Evolutionary conservation across 139 green algal species (phyloP).

Genomic region (Picochlorum costavermella): DNA sequence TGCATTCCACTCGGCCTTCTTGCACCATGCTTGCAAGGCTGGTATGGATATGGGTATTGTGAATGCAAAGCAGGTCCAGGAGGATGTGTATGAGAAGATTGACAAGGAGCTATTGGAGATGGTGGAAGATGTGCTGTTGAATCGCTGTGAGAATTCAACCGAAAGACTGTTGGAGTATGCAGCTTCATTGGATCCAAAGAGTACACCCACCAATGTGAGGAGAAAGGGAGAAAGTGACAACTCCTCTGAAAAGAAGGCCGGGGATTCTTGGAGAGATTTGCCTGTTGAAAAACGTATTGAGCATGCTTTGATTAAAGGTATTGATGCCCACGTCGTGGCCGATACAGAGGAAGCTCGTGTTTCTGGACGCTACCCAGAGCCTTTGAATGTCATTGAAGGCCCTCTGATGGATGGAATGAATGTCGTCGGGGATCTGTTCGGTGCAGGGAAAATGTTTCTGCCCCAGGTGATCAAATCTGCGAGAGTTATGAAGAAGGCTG

Average conservation of each 20-base stretch:
- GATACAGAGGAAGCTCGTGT: constrained; percentile 89
- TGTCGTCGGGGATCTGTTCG: constrained; percentile 96
- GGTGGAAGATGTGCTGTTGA: constrained; percentile 97
- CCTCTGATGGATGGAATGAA: constrained; percentile 99
- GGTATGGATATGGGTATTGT: constrained; percentile 99
- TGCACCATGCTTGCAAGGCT: constrained; percentile 85
- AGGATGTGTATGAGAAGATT: constrained; percentile 93
- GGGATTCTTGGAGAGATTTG: constrained; percentile 69
- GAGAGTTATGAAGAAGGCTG: constrained; percentile 97
- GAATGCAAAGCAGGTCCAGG: constrained; percentile 83
- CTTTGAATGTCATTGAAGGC: constrained; percentile 93
- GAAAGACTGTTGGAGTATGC: constrained; percentile 93
- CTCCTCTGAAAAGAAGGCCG: background rate
- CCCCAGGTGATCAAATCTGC: constrained; percentile 98
- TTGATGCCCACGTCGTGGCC: constrained; percentile 85
- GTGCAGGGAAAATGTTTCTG: constrained; percentile 98
- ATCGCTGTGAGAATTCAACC: constrained; percentile 91
- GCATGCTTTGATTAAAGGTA: constrained; percentile 93
- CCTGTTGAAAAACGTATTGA: constrained; percentile 79
- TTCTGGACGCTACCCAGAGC: constrained; percentile 56
- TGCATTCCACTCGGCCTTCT: constrained; percentile 88
- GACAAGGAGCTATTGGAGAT: constrained; percentile 95
- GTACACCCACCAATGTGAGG: constrained; percentile 72
- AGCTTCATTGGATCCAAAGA: constrained; percentile 84
- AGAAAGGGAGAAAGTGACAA: constrained; percentile 43